phyloP scores from a whole-genome alignment of 176 grass and related monocot genomes.

The Thinopyrum elongatum region DNA sequence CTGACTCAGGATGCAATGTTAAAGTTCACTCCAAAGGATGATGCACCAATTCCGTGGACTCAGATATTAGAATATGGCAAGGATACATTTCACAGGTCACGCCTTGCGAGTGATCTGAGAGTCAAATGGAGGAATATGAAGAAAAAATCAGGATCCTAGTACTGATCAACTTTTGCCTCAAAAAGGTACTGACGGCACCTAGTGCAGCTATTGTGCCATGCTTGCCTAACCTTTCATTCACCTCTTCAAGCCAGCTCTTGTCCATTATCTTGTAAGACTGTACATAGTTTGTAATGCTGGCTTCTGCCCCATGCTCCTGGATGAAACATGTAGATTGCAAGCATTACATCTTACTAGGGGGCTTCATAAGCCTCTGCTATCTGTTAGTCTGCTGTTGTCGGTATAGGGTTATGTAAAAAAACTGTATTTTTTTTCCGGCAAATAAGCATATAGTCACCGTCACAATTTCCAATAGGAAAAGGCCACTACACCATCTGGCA shows the following conservation, averaged over 20 bases:
- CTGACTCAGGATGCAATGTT: conserved; percentile 56
- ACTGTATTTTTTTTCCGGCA: not conserved
- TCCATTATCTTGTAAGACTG: not conserved
- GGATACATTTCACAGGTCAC: conserved; percentile 42
- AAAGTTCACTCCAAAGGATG: conserved; percentile 12
- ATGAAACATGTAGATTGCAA: not conserved
- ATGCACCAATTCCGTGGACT: conserved; percentile 45
- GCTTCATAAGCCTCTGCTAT: not conserved
- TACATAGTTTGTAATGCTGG: conserved; percentile 1
- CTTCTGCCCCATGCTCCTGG: not conserved
- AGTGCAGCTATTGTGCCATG: not conserved
- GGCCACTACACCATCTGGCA: too few species aligned
- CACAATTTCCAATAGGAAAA: not conserved
- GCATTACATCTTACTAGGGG: not conserved
- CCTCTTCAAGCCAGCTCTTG: not conserved
- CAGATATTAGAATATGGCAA: conserved; percentile 36
- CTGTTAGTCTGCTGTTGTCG: not conserved
- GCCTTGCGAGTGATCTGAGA: conserved; percentile 50
- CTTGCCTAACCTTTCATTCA: not conserved
- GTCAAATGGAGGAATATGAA: conserved; percentile 78
- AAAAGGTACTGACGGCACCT: not conserved
- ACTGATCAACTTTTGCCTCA: not conserved
- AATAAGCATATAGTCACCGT: not conserved
- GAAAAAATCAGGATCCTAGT: conserved; percentile 28
- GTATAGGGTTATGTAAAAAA: not conserved